phyloP scores from a whole-genome alignment of 495 filamentous ascomycete species.

The Penicillium desertorum region DNA sequence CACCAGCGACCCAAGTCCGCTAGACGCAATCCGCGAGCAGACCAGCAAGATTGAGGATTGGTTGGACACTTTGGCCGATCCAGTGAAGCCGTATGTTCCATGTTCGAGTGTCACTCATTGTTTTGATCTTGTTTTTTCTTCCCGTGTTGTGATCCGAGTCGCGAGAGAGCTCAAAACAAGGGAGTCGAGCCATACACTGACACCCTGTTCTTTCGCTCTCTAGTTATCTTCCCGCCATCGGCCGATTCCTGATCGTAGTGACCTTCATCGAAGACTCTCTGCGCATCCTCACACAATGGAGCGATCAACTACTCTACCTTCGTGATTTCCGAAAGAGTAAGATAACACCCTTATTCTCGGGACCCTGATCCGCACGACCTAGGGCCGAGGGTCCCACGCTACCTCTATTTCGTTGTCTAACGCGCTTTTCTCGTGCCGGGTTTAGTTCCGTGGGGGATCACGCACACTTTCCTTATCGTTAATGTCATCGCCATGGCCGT shows the following conservation, averaged over 20 bases:
- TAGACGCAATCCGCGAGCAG: conserved; percentile 89
- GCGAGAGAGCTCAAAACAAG: conserved; percentile 20
- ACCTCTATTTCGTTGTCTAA: conserved; percentile 20
- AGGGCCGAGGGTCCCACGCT: not conserved
- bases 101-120: not conserved
- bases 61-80: conserved; percentile 84
- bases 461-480: conserved; percentile 86
- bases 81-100: conserved; percentile 87
- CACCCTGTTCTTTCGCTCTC: conserved; percentile 32
- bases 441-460: conserved; percentile 83
- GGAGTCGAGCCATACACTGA: conserved; percentile 30
- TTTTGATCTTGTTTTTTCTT: not conserved
- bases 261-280: conserved; percentile 97
- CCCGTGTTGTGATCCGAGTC: not conserved
- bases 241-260: conserved; percentile 95
- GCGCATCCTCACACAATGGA: conserved; percentile 97
- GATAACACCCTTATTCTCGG: conserved; percentile 22
- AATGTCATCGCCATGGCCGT: conserved; percentile 88
- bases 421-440: conserved; percentile 5
- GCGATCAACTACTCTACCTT: conserved; percentile 89
- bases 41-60: conserved; percentile 98
- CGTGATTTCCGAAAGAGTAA: conserved; percentile 91
- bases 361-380: conserved; percentile 11
- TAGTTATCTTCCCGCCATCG: conserved; percentile 92
- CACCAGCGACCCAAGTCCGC: conserved; percentile 75